A percentile compares a stretch with the other conserved stretches of the same genome.
phyloP scores from a whole-genome alignment of 2,329 filamentous ascomycete genomes.

The Purpureocillium lavendulum region DNA sequence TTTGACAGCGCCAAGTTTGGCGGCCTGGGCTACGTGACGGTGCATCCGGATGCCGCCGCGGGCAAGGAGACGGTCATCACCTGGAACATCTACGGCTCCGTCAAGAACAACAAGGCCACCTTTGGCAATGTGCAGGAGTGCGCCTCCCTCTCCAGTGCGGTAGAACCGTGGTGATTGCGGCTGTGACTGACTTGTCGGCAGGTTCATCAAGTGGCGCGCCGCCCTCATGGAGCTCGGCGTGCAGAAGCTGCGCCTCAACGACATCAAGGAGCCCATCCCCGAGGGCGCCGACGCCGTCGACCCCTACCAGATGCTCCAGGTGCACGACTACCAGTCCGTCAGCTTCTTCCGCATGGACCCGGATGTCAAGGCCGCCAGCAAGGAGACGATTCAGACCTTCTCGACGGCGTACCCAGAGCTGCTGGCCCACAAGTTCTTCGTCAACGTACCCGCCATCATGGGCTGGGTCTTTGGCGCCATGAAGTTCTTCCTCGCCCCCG shows the following conservation, averaged over 20 bases:
- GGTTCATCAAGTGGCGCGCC: conserved; percentile 84
- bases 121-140: conserved; percentile 79
- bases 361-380: conserved; percentile 65
- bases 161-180: too few species aligned
- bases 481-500: conserved; percentile 65
- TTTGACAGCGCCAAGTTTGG: conserved; percentile 66
- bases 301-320: conserved; percentile 83
- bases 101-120: conserved; percentile 74
- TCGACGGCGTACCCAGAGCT: conserved; percentile 82
- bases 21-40: conserved; percentile 72
- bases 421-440: conserved; percentile 80
- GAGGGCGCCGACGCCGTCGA: conserved; percentile 65
- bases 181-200: too few species aligned
- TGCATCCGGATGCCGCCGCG: conserved; percentile 47
- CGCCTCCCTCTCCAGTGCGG: conserved; percentile 26
- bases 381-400: conserved; percentile 75
- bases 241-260: conserved; percentile 60
- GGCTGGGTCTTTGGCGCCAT: conserved; percentile 73
- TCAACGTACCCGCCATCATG: conserved; percentile 89
- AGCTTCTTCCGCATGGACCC: conserved; percentile 79
- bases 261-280: conserved; percentile 62
- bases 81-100: conserved; percentile 89
- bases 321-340: conserved; percentile 87
- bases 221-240: conserved; percentile 85
- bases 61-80: conserved; percentile 60